phyloP scores from a whole-genome alignment of 148 eudicot species.

The Camellia lanceoleosa region DNA sequence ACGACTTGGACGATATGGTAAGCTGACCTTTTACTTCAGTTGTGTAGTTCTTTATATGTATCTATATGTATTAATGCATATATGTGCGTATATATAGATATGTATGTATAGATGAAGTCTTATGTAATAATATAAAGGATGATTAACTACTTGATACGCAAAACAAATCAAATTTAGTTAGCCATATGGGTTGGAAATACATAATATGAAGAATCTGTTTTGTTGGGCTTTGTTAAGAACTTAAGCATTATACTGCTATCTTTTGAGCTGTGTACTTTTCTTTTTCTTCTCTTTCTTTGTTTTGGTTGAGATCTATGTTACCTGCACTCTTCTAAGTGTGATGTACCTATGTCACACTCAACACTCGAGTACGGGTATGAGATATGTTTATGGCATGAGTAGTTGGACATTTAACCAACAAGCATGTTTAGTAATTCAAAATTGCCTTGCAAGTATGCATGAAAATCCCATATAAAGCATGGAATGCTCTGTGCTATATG shows the following conservation, averaged over 20 bases:
- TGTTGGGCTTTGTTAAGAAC: background rate
- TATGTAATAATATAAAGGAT: conserved; percentile 47
- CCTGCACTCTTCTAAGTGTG: no score
- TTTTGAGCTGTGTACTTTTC: background rate
- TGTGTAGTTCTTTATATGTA: background rate
- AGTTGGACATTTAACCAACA: no score
- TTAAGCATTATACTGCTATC: background rate
- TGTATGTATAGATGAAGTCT: background rate
- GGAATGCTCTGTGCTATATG: no score
- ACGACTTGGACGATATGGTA: conserved; percentile 76
- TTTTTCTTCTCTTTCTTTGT: no score
- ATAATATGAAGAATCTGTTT: background rate
- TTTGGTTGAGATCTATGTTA: background rate
- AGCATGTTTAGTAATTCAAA: no score
- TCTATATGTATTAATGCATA: background rate
- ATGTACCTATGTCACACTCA: no score
- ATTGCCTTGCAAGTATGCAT: no score
- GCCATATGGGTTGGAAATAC: background rate
- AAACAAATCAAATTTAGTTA: conserved; percentile 18
- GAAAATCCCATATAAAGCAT: no score
- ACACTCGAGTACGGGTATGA: no score
- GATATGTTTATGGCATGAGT: no score
- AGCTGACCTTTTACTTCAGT: conserved; percentile 11
- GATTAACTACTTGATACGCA: conserved; percentile 66
- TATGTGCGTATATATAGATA: background rate